phyloP scores from a whole-genome alignment of 352 stramenopile genomes.

The Lagenidium sp. region DNA sequence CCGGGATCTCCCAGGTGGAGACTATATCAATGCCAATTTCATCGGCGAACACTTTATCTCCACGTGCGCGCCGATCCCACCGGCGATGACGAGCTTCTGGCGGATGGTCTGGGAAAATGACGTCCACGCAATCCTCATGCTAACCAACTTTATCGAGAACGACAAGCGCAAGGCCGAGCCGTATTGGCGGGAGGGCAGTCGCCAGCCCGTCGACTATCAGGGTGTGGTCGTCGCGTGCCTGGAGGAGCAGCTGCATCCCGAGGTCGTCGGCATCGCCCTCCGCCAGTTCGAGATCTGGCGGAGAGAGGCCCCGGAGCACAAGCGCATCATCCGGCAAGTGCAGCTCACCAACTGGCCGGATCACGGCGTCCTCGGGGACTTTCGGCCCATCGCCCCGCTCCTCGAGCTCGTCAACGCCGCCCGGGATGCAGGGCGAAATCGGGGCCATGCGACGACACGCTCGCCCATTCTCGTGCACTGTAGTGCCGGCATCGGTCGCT shows the following conservation, averaged over 20 bases:
- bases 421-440: conserved; percentile 17
- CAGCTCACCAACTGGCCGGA: conserved; percentile 77
- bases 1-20: conserved; percentile 11
- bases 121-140: conserved; percentile 81
- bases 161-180: conserved; percentile 60
- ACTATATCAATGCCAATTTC: conserved; percentile 76
- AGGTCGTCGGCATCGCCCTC: conserved; percentile 30
- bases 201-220: conserved; percentile 36
- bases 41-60: conserved; percentile 62
- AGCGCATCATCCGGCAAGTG: conserved; percentile 50
- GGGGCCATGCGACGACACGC: conserved; percentile 11
- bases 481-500: conserved; percentile 73
- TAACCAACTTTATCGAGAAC: conserved; percentile 80
- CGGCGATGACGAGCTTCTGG: conserved; percentile 69
- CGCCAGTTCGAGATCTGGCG: conserved; percentile 46
- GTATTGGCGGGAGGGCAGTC: conserved; percentile 57
- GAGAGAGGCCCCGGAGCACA: conserved; percentile 9
- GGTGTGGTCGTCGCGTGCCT: conserved; percentile 42
- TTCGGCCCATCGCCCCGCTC: conserved; percentile 60
- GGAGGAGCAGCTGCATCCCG: conserved; percentile 21
- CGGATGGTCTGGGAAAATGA: conserved; percentile 73
- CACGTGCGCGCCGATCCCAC: conserved; percentile 58
- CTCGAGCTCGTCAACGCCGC: conserved; percentile 57
- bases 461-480: conserved; percentile 69
- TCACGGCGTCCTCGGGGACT: conserved; percentile 68